Evolutionary conservation across 2,329 filamentous ascomycete species (phyloP).

Genomic region (Trichothecium sympodiale): DNA sequence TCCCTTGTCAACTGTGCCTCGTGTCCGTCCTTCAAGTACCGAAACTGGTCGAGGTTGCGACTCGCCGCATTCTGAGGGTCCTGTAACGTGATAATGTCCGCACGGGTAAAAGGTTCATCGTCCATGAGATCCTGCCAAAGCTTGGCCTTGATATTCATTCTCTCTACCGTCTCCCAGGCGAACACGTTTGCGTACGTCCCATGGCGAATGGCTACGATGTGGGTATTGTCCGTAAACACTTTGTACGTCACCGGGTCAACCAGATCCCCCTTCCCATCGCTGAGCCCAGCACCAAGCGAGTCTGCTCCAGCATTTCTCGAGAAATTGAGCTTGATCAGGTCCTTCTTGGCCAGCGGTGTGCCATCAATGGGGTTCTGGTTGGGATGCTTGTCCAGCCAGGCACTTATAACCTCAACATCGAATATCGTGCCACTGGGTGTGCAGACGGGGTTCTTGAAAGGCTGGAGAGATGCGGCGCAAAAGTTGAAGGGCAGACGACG

Average conservation of each 20-base stretch:
- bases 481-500: slow-evolving; percentile 94
- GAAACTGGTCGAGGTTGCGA: slow-evolving; percentile 77
- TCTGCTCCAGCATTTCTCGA: slow-evolving; percentile 71
- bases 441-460: slow-evolving; percentile 90
- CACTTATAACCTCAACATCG: slow-evolving; percentile 85
- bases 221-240: slow-evolving; percentile 94
- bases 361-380: slow-evolving; percentile 86
- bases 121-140: slow-evolving; percentile 87
- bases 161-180: slow-evolving; percentile 87
- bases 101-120: slow-evolving; percentile 74
- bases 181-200: slow-evolving; percentile 88
- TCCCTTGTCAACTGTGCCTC: slow-evolving; percentile 56
- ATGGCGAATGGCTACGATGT: slow-evolving; percentile 78
- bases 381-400: slow-evolving; percentile 83
- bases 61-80: slow-evolving; percentile 84
- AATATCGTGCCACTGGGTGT: slow-evolving; percentile 81
- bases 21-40: slow-evolving; percentile 75
- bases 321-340: slow-evolving; percentile 86
- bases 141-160: slow-evolving; percentile 93
- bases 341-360: slow-evolving; percentile 62
- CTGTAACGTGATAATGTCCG: slow-evolving; percentile 92
- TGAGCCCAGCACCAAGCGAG: slow-evolving; percentile 32
- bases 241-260: slow-evolving; percentile 97
- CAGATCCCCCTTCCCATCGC: slow-evolving; percentile 60
- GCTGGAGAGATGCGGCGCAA: slow-evolving; percentile 90